These are phyloP conservation scores for Aureobasidium sp. DNA, from an alignment of 2,329 filamentous ascomycete species.

Conservation along the genomic window DNA sequence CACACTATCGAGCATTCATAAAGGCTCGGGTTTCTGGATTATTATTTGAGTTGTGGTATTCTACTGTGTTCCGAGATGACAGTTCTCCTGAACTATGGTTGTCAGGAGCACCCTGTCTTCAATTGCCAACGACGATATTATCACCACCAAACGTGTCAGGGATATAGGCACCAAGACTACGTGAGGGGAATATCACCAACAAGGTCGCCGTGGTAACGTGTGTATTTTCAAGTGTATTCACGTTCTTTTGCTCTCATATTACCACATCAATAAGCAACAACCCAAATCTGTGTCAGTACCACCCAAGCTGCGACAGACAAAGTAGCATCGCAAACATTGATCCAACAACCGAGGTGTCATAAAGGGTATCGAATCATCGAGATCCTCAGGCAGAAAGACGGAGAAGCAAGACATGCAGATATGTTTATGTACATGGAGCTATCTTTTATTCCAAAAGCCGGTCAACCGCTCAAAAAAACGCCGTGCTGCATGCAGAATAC, in stretches of 20 bases:
- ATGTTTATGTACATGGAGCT: background rate
- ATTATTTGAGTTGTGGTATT: background rate
- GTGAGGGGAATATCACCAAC: constrained; percentile 24
- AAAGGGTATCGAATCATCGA: constrained; percentile 20
- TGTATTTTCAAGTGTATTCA: background rate
- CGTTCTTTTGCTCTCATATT: background rate
- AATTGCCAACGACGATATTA: too few relatives aligned
- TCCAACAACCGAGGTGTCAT: constrained; percentile 21
- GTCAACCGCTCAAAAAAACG: background rate
- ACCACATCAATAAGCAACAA: too few relatives aligned
- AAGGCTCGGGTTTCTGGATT: background rate
- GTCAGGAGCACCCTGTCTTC: background rate
- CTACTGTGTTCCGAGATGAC: background rate
- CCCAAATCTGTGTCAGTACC: too few relatives aligned
- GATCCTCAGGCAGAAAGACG: background rate
- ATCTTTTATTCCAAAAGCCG: constrained; percentile 5
- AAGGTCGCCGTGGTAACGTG: constrained; percentile 28
- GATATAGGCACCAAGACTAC: background rate
- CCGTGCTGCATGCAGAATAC: constrained; percentile 10
- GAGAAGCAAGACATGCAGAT: background rate
- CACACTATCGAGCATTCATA: background rate
- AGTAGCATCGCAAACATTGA: background rate
- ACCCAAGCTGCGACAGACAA: too few relatives aligned
- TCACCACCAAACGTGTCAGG: background rate
- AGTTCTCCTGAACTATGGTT: background rate